Evolutionary conservation across 1,284 basidiomycete genomes (phyloP), one percentile per base, ranked within the genome.

Genomic region (Sanghuangporus weigelae): DNA sequence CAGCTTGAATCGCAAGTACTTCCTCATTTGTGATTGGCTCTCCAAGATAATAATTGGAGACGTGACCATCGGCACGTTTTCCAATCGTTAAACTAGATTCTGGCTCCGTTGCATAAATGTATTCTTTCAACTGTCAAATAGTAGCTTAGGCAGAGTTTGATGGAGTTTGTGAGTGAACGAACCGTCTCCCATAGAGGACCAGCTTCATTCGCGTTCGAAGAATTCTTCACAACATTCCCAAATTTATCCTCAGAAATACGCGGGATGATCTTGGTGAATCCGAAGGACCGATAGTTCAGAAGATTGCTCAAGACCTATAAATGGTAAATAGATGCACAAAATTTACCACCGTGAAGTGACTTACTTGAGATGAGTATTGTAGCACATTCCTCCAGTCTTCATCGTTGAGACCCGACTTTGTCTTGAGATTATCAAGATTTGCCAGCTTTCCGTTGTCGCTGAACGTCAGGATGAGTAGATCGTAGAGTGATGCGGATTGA

Each of bases 11-110:
- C 2, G 81, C 80, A 19, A 84, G 83, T 16, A 93, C 90, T 71
- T 94, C 92, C 0, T 84, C 83, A 67, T 93, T 89, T 16, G 81
- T 79, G 35, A 89, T 84, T 8, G 81, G 73, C 65, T 89, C 81
- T 1, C 90, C 90, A 26, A 88, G 83, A 71, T 94, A 94, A 73
- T 94, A 94, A 71, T 92, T 92, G 36, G 87, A 90, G 57, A 92
- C 71, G 66, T 93, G 90, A 0, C 92, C 92, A 26, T 84, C 78
- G 59, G 76, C 81, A 46, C 86, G 88, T 72, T 94, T 93, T 60
- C 92, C 92, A 67, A 94, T 89, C 71, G 82, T 86, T 59, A 92
- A 79, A 60, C 79, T 82, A 1, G 80, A 71, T 69, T 90, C 86
- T 1, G 92, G 91, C 19, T 74, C 71, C 14, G 79, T 69, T 7